Evolutionary conservation across 108 stramenopile genomes (phyloP), one percentile per base, ranked within the genome.

Genomic region (Skeletonema grethae): DNA sequence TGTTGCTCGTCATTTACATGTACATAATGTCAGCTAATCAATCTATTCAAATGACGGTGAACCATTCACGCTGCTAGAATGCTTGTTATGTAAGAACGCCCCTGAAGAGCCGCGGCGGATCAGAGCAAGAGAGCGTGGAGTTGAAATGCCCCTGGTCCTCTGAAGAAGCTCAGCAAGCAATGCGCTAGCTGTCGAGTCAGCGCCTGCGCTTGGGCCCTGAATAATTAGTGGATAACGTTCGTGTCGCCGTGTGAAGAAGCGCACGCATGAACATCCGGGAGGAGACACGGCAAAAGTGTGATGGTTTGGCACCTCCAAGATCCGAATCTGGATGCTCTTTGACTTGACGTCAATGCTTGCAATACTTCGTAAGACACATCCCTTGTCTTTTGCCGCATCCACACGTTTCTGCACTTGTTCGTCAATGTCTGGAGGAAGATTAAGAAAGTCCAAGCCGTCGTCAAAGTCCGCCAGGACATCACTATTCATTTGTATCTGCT

Each of bases 241-340:
- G 65, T 88, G 85, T 12, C 88, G 73, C 36, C 83, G 69, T 10
- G 90, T 91, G 39, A 91, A 91, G 72, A 91, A 91, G 11, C 90
- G 82, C 30, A 91, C 84, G 35, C 77, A 82, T 34, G 77, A 85
- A 70, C 79, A 77, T 24, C 78, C 84, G 1, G 90, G 90, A 20
- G 90, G 85, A n/a, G 86, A 85, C 10, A 73, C 73, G 35, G 90
- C 90, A 69, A 91, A 88, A 36, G 84, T 57, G 45, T 91, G 90
- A 31, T 72, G 76, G 53, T 75, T 68, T 4, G 90, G 90, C 24
- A 87, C 88, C 48, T 91, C 90, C 74, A 87, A 57, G 50, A 91
- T 61, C 28, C 82, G 87, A 39, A 89, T 74, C 12, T 73, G 73
- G 1, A 81, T 32, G 3, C 58, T 68, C 32, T 70, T 70, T 12